phyloP scores from a whole-genome alignment of 768 basidiomycete genomes.

The Panaeolus papilionaceus region DNA sequence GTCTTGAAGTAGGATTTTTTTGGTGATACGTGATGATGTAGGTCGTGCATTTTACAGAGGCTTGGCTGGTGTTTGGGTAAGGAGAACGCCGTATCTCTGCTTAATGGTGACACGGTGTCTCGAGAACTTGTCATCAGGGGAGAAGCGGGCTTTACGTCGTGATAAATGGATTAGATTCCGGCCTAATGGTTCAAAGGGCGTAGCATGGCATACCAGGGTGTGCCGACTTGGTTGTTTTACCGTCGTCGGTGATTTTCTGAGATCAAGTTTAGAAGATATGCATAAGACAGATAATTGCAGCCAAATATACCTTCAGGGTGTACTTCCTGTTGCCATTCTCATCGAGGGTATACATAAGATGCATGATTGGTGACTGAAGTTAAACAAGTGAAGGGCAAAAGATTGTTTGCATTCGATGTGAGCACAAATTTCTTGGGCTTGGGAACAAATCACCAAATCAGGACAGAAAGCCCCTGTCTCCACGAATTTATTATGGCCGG shows the following conservation, averaged over 20 bases:
- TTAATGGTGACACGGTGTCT: constrained; percentile 97
- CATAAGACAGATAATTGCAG: neutral
- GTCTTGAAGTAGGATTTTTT: neutral
- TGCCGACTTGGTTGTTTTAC: constrained; percentile 91
- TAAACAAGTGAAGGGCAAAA: constrained; percentile 1
- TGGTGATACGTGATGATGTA: neutral
- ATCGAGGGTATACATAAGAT: constrained; percentile 94
- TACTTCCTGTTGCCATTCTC: constrained; percentile 82
- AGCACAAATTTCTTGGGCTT: constrained; percentile 19
- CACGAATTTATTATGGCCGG: neutral
- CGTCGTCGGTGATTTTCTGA: constrained; percentile 85
- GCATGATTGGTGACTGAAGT: constrained; percentile 61
- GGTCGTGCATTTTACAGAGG: constrained; percentile 64
- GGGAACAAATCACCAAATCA: constrained; percentile 9
- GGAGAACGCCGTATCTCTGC: constrained; percentile 88
- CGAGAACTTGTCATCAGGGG: constrained; percentile 99
- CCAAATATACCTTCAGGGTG: constrained; percentile 84
- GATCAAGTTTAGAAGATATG: constrained; percentile 15
- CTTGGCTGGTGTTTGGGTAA: constrained; percentile 88
- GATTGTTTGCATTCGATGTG: neutral
- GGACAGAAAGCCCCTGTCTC: constrained; percentile 4
- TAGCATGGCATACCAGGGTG: constrained; percentile 81
- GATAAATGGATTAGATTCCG: constrained; percentile 7
- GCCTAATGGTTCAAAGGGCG: neutral
- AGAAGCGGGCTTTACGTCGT: constrained; percentile 85